phyloP scores from a whole-genome alignment of 2,329 filamentous ascomycete genomes.

The Colletotrichum sp. region DNA sequence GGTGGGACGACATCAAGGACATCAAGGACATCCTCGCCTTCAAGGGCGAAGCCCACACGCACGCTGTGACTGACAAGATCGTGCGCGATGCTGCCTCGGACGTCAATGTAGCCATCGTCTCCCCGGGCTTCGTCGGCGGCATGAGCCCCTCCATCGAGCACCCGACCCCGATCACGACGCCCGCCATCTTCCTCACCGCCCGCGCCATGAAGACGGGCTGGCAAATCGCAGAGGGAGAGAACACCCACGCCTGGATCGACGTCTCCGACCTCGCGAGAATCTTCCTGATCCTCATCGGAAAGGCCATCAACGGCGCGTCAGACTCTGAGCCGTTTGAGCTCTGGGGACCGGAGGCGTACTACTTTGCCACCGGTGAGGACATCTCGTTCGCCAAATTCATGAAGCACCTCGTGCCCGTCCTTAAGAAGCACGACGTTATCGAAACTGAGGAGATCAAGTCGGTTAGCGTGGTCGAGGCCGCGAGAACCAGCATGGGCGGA shows the following conservation, averaged over 20 bases:
- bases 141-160: conserved; percentile 22
- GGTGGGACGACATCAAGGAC: conserved; percentile 8
- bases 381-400: conserved; percentile 1
- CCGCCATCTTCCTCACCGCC: conserved; percentile 11
- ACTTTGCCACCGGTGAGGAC: neutral
- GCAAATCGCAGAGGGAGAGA: conserved; percentile 3
- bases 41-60: conserved; percentile 5
- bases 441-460: neutral
- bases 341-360: conserved; percentile 1
- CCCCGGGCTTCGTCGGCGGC: conserved; percentile 23
- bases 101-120: conserved; percentile 8
- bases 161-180: conserved; percentile 21
- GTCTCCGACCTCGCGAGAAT: neutral
- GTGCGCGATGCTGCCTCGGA: neutral
- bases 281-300: neutral
- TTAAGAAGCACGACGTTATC: neutral
- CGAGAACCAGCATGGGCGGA: neutral
- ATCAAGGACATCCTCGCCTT: neutral
- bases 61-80: conserved; percentile 4
- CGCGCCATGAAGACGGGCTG: conserved; percentile 10
- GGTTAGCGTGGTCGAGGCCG: neutral
- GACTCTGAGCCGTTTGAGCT: neutral
- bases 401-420: neutral
- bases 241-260: conserved; percentile 9
- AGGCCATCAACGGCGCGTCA: neutral